phyloP scores from a whole-genome alignment of 1,284 basidiomycete species.

The Phaffia rhodozyma region DNA sequence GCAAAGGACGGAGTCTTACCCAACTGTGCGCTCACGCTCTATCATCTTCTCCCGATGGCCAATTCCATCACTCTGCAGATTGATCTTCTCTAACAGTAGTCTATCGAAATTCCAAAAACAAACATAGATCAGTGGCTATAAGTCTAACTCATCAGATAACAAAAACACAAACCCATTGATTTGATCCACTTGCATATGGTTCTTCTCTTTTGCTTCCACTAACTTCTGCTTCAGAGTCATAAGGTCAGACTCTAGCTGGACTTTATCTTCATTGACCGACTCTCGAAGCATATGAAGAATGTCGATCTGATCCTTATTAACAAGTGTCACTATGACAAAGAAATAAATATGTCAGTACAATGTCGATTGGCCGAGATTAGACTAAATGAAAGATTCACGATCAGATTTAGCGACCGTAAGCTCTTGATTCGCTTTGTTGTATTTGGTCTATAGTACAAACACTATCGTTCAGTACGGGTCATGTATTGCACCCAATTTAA shows the following conservation, averaged over 20 bases:
- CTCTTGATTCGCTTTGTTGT: constrained; percentile 54
- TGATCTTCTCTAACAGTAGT: constrained; percentile 81
- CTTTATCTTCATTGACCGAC: constrained; percentile 77
- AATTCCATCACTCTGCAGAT: constrained; percentile 73
- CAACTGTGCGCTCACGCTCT: constrained; percentile 42
- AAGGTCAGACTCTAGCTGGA: constrained; percentile 56
- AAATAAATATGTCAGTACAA: constrained; percentile 1
- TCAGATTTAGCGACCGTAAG: constrained; percentile 76
- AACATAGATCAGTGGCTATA: not conserved
- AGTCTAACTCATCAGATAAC: not conserved
- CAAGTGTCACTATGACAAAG: constrained; percentile 29
- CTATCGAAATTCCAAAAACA: constrained; percentile 20
- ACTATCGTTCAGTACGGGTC: not conserved
- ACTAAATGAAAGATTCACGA: constrained; percentile 42
- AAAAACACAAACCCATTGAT: constrained; percentile 45
- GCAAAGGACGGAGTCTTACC: constrained; percentile 21
- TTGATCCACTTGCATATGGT: constrained; percentile 82
- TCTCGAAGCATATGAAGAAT: constrained; percentile 53
- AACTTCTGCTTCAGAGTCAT: constrained; percentile 54
- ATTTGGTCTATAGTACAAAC: constrained; percentile 40
- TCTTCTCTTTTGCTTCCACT: constrained; percentile 64
- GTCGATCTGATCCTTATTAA: constrained; percentile 39
- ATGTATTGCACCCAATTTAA: not conserved
- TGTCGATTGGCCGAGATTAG: not conserved
- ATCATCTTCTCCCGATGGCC: constrained; percentile 71